These are phyloP conservation scores for Gonium pectorale DNA, from an alignment of 139 green algal genomes.

Conservation along the genomic window DNA sequence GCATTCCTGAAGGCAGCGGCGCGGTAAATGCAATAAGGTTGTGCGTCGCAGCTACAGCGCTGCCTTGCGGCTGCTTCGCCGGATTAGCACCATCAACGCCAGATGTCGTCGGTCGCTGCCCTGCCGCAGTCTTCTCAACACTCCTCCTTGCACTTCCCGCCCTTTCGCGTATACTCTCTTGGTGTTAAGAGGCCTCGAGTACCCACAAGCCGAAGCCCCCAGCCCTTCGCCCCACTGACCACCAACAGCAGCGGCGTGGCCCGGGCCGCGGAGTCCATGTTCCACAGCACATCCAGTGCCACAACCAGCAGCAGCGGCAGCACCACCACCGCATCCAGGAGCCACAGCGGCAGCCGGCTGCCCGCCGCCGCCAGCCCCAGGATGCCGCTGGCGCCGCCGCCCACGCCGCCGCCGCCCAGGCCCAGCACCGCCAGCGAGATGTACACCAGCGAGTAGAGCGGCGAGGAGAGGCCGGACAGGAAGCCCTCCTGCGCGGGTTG, in stretches of 20 bases:
- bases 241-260: slow-evolving; percentile 21
- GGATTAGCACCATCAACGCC: no score
- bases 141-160: no score
- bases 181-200: no score
- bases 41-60: no score
- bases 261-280: slow-evolving; percentile 35
- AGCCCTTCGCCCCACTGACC: not conserved
- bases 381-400: slow-evolving; percentile 21
- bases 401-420: slow-evolving; percentile 22
- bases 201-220: no score
- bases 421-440: slow-evolving; percentile 36
- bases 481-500: slow-evolving; percentile 35
- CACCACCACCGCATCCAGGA: slow-evolving; percentile 20
- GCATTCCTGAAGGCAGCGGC: no score
- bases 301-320: slow-evolving; percentile 32
- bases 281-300: slow-evolving; percentile 42
- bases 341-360: slow-evolving; percentile 32
- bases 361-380: slow-evolving; percentile 11
- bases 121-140: no score
- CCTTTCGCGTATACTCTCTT: no score
- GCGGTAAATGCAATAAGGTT: no score
- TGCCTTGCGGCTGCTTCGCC: no score
- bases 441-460: slow-evolving; percentile 38
- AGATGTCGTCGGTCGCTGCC: no score
- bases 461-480: slow-evolving; percentile 36